These are phyloP conservation scores for Parietaria judaica DNA, from an alignment of 306 rosid species.

Conservation along the genomic window DNA sequence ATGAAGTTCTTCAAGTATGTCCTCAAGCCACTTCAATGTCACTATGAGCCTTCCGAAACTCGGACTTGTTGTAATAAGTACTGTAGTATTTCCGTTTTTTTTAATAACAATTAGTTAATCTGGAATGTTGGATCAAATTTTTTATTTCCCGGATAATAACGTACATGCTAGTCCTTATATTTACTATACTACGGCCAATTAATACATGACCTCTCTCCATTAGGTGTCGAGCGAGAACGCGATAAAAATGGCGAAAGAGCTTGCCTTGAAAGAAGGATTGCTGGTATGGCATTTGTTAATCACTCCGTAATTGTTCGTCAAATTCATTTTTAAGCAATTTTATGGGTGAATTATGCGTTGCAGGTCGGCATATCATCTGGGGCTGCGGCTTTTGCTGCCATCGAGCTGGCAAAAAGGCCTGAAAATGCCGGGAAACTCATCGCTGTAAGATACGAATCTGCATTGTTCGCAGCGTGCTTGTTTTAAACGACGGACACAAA, in stretches of 20 bases:
- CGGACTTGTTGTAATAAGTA: no score
- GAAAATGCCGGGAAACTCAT: constrained; percentile 69
- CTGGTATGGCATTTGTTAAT: constrained; percentile 31
- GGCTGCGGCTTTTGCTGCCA: constrained; percentile 69
- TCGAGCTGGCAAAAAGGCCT: constrained; percentile 54
- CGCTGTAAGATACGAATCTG: constrained; percentile 18
- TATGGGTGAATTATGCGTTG: constrained; percentile 3
- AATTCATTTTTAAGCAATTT: background rate
- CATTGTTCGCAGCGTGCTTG: background rate
- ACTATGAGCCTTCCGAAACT: no score
- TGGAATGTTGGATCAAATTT: no score
- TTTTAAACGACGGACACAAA: no score
- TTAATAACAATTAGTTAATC: no score
- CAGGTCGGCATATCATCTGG: constrained; percentile 86
- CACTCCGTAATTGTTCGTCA: background rate
- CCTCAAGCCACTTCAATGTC: background rate
- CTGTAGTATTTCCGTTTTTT: no score
- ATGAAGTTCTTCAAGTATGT: constrained; percentile 60
- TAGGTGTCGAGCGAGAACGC: constrained; percentile 67
- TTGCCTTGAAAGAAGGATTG: constrained; percentile 76
- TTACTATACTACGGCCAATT: no score
- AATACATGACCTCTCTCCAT: background rate
- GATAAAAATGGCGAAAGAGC: constrained; percentile 55
- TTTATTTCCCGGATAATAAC: no score
- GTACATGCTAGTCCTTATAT: no score